These are phyloP conservation scores for Collybiopsis confluens DNA, from an alignment of 768 basidiomycete species.

Conservation along the genomic window DNA sequence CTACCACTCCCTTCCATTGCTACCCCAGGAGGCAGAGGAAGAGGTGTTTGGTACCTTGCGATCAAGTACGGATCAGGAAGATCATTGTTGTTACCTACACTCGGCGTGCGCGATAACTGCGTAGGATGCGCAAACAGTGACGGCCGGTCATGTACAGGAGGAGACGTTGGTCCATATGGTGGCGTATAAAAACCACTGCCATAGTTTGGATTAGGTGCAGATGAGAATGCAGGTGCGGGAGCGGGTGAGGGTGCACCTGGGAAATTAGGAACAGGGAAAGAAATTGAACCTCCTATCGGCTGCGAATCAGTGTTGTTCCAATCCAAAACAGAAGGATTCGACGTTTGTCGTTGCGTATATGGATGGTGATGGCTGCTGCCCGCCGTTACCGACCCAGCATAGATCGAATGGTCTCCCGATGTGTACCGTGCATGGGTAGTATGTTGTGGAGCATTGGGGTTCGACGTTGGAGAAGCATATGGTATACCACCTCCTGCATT, in stretches of 20 bases:
- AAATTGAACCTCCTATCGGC: slow-evolving; percentile 13
- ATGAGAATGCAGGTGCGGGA: slow-evolving; percentile 1
- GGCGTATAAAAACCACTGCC: slow-evolving; percentile 15
- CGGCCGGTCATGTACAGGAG: slow-evolving; percentile 6
- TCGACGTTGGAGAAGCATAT: background rate
- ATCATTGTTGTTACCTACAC: slow-evolving; percentile 14
- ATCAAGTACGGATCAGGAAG: slow-evolving; percentile 40
- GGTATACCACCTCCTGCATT: background rate
- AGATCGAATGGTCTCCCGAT: too few relatives aligned
- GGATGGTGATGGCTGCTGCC: background rate
- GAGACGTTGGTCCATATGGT: slow-evolving; percentile 10
- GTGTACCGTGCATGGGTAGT: too few relatives aligned
- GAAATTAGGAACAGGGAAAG: slow-evolving; percentile 26
- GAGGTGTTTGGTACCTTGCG: slow-evolving; percentile 47
- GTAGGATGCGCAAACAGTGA: background rate
- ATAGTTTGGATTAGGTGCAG: slow-evolving; percentile 10
- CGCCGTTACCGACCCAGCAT: too few relatives aligned
- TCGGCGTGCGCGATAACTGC: background rate
- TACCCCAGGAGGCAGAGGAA: slow-evolving; percentile 47
- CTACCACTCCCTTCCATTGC: too few relatives aligned
- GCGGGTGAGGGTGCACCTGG: slow-evolving; percentile 22
- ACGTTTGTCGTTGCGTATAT: background rate
- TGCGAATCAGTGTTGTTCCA: background rate
- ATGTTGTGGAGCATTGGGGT: background rate
- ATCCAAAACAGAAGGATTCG: background rate